phyloP scores from a whole-genome alignment of 306 rosid species.

The Acacia crassicarpa region DNA sequence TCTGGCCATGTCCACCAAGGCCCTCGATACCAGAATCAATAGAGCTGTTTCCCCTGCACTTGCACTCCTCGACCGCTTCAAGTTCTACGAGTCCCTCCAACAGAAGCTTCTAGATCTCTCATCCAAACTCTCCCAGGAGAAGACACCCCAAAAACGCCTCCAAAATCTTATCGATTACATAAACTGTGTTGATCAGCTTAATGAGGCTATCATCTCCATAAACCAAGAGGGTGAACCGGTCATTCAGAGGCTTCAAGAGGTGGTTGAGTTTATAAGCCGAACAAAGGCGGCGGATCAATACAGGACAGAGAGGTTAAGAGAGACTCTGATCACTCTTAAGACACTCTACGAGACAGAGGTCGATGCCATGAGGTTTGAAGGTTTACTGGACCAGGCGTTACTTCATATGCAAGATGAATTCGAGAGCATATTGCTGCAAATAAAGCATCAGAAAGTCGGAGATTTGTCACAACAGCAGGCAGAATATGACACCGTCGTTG shows the following conservation, averaged over 20 bases:
- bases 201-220: conserved; percentile 45
- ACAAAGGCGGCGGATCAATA: conserved; percentile 72
- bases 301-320: conserved; percentile 58
- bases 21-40: conserved; percentile 72
- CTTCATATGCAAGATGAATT: conserved; percentile 78
- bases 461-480: conserved; percentile 12
- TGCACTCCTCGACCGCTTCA: conserved; percentile 56
- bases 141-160: conserved; percentile 34
- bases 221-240: conserved; percentile 67
- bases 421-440: conserved; percentile 51
- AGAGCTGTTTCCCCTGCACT: conserved; percentile 79
- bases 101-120: conserved; percentile 44
- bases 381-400: conserved; percentile 74
- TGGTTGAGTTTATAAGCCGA: conserved; percentile 86
- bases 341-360: conserved; percentile 76
- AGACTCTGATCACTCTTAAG: conserved; percentile 67
- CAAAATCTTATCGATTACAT: conserved; percentile 50
- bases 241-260: conserved; percentile 85
- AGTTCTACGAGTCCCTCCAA: conserved; percentile 59
- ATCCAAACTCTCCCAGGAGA: conserved; percentile 38
- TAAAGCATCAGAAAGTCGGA: conserved; percentile 48
- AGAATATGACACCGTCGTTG: conserved; percentile 17
- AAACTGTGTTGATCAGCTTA: conserved; percentile 60
- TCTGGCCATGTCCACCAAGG: conserved; percentile 73
- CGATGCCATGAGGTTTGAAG: conserved; percentile 78